Conservation (phyloP, 495 filamentous ascomycete species). For the Penicillium simplicissimum region DNA sequence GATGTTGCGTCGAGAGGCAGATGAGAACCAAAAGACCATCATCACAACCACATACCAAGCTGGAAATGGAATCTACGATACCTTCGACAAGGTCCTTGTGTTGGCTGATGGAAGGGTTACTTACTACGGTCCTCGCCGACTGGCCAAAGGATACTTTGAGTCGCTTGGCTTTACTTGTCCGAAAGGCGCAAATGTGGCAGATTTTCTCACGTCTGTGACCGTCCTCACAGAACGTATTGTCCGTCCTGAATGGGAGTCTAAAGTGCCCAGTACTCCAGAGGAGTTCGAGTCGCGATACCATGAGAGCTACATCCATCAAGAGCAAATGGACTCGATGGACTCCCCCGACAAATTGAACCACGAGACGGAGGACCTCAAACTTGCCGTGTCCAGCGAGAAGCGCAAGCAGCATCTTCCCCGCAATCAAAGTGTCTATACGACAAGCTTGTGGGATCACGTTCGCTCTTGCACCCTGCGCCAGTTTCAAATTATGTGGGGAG, state of each 20-base stretch:
- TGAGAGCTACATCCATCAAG: conserved; percentile 61
- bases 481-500: conserved; percentile 42
- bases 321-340: conserved; percentile 65
- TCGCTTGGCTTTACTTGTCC: conserved; percentile 72
- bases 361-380: conserved; percentile 43
- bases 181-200: conserved; percentile 68
- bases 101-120: conserved; percentile 79
- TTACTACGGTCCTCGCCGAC: conserved; percentile 65
- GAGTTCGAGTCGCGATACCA: conserved; percentile 75
- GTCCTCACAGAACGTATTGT: conserved; percentile 66
- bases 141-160: conserved; percentile 67
- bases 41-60: conserved; percentile 83
- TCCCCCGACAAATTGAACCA: conserved; percentile 43
- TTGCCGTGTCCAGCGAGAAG: conserved; percentile 50
- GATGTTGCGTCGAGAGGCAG: conserved; percentile 64
- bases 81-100: conserved; percentile 77
- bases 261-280: conserved; percentile 68
- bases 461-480: conserved; percentile 52
- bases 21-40: conserved; percentile 65
- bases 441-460: conserved; percentile 58
- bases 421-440: conserved; percentile 50
- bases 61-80: conserved; percentile 71
- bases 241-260: conserved; percentile 63
- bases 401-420: conserved; percentile 53
- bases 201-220: conserved; percentile 80